A percentile compares a stretch with the other conserved stretches of the same genome.
phyloP scores from a whole-genome alignment of 2,329 filamentous ascomycete genomes.

The Elsinoe australis region DNA sequence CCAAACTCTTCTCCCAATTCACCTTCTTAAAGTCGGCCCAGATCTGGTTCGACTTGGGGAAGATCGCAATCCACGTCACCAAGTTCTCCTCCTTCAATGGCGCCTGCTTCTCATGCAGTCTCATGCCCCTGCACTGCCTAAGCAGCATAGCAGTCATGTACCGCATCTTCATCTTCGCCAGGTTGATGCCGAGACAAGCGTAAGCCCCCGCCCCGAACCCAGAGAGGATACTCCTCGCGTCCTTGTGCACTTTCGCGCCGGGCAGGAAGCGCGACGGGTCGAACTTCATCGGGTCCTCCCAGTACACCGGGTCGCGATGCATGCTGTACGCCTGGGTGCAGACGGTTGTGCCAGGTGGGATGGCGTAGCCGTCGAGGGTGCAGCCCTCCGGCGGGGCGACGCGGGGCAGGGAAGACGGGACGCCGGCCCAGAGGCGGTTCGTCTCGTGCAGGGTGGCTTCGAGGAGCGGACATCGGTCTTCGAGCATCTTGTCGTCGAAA shows the following conservation, averaged over 20 bases:
- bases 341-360: conserved; percentile 3
- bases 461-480: conserved; percentile 24
- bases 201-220: conserved; percentile 14
- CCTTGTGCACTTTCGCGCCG: conserved; percentile 14
- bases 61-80: conserved; percentile 12
- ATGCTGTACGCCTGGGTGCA: conserved; percentile 13
- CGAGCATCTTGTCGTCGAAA: conserved; percentile 17
- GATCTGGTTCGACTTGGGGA: conserved; percentile 17
- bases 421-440: conserved; percentile 32
- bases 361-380: conserved; percentile 3
- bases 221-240: conserved; percentile 3
- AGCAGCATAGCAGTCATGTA: conserved; percentile 16
- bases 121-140: conserved; percentile 1
- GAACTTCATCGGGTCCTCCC: conserved; percentile 9
- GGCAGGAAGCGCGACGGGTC: conserved; percentile 15
- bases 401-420: conserved; percentile 31
- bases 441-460: conserved; percentile 36
- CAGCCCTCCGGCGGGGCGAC: conserved; percentile 22
- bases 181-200: conserved; percentile 8
- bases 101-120: conserved; percentile 1
- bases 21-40: conserved; percentile 7
- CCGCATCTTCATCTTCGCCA: conserved; percentile 17
- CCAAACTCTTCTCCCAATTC: not conserved
- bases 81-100: conserved; percentile 13
- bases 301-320: conserved; percentile 14